Evolutionary conservation across 805 yeast genomes (phyloP).

Genomic region (Starmerella tilneyi): DNA sequence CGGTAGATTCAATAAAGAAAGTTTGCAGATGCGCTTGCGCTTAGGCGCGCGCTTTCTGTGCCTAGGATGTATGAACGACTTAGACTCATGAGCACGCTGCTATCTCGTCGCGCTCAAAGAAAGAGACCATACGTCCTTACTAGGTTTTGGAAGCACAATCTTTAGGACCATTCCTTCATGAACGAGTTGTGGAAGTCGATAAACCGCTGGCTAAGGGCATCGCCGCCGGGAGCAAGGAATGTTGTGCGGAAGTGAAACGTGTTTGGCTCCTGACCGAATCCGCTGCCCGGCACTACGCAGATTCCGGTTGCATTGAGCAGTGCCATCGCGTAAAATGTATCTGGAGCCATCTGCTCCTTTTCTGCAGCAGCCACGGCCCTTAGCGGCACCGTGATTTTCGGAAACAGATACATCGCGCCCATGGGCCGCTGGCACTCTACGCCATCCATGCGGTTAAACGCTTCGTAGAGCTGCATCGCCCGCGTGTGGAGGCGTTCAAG

Average conservation of each 20-base stretch:
- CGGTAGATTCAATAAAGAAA: too few species aligned
- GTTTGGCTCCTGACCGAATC: slow-evolving; percentile 86
- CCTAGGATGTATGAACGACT: too few species aligned
- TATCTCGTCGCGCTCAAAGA: too few species aligned
- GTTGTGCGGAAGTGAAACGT: slow-evolving; percentile 94
- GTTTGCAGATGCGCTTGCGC: too few species aligned
- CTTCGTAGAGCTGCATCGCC: slow-evolving; percentile 52
- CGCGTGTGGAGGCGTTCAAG: slow-evolving; percentile 53
- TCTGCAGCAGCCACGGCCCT: slow-evolving; percentile 55
- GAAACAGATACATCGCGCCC: slow-evolving; percentile 98
- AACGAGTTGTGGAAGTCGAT: slow-evolving; percentile 66
- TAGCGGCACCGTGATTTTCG: slow-evolving; percentile 55
- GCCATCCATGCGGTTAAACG: slow-evolving; percentile 70
- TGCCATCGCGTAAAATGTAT: slow-evolving; percentile 80
- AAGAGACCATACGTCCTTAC: too few species aligned
- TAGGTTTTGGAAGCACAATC: too few species aligned
- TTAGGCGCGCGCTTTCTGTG: too few species aligned
- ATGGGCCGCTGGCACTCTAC: slow-evolving; percentile 78
- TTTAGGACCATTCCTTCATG: slow-evolving; percentile 41
- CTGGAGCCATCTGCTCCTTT: slow-evolving; percentile 49
- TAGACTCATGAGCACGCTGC: too few species aligned
- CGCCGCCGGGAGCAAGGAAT: slow-evolving; percentile 81
- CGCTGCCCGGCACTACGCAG: slow-evolving; percentile 95
- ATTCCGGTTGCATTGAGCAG: slow-evolving; percentile 82
- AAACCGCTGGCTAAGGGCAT: slow-evolving; percentile 77